Conservation (phyloP, 2,329 filamentous ascomycete species). For the Tolypocladium sp. region DNA sequence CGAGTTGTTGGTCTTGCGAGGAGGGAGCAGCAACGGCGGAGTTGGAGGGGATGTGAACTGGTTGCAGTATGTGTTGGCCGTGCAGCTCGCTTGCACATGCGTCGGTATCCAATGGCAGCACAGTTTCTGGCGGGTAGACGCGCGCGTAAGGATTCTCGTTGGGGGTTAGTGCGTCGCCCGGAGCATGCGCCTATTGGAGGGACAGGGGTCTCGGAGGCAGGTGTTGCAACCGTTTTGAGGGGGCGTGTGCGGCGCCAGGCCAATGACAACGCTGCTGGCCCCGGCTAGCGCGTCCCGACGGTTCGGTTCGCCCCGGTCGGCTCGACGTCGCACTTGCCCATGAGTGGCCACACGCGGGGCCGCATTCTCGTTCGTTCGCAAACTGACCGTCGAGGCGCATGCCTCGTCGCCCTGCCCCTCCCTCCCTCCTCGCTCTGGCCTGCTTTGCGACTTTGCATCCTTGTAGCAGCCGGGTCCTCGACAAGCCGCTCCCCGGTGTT, state of each 20-base stretch:
- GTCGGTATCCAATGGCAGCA: conserved; percentile 19
- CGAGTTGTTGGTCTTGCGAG: neutral
- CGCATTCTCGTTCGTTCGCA: neutral
- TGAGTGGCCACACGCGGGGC: conserved; percentile 2
- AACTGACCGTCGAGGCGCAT: neutral
- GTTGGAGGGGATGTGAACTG: neutral
- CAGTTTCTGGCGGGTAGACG: conserved; percentile 15
- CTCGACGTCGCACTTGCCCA: neutral
- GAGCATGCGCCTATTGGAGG: conserved; percentile 17
- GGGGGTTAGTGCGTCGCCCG: conserved; percentile 9
- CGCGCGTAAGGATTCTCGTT: conserved; percentile 16
- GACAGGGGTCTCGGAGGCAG: conserved; percentile 1
- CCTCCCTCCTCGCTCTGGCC: neutral
- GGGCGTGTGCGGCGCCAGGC: conserved; percentile 5
- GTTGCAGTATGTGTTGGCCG: conserved; percentile 15
- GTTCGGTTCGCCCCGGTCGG: conserved; percentile 21
- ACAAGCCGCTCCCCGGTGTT: neutral
- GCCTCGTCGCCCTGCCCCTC: neutral
- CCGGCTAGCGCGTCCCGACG: conserved; percentile 26
- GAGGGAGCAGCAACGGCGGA: neutral
- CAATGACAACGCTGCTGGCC: conserved; percentile 9
- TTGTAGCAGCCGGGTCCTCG: neutral
- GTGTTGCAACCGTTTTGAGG: conserved; percentile 2
- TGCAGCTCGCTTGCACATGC: conserved; percentile 18
- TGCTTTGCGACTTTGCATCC: neutral